phyloP scores from a whole-genome alignment of 108 stramenopile genomes.

The Phaeodactylum tricornutum region DNA sequence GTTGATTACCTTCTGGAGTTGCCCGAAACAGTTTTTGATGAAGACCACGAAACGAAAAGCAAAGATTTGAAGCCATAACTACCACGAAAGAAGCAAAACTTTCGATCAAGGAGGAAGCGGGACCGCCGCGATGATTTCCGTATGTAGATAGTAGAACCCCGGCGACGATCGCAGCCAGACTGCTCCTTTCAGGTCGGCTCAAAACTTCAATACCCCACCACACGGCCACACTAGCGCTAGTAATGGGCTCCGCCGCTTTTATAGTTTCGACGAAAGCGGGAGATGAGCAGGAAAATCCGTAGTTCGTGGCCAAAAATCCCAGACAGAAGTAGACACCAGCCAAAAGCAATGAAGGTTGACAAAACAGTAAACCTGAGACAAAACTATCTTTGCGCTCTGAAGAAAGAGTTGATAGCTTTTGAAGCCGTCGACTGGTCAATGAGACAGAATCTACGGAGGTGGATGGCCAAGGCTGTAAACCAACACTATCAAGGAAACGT shows the following conservation, averaged over 20 bases:
- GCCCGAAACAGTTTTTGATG: slow-evolving; percentile 73
- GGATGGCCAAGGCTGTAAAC: slow-evolving; percentile 14
- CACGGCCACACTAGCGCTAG: slow-evolving; percentile 54
- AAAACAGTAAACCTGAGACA: slow-evolving; percentile 1
- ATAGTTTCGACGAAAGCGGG: slow-evolving; percentile 79
- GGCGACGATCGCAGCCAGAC: slow-evolving; percentile 42
- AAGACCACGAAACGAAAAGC: slow-evolving; percentile 78
- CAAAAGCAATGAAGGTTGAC: slow-evolving; percentile 10
- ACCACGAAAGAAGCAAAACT: slow-evolving; percentile 29
- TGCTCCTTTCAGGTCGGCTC: slow-evolving; percentile 27
- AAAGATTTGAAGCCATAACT: slow-evolving; percentile 67
- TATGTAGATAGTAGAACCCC: slow-evolving; percentile 63
- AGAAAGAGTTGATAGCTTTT: neutral
- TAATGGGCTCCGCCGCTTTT: slow-evolving; percentile 81
- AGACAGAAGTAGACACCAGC: slow-evolving; percentile 49
- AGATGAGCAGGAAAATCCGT: slow-evolving; percentile 42
- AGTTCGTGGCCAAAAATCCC: slow-evolving; percentile 66
- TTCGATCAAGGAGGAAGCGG: neutral
- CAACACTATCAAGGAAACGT: slow-evolving; percentile 6
- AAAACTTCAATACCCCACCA: slow-evolving; percentile 56
- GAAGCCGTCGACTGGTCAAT: neutral
- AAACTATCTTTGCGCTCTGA: slow-evolving; percentile 2
- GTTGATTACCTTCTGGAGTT: slow-evolving; percentile 29
- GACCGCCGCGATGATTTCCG: slow-evolving; percentile 17
- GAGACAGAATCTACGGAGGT: slow-evolving; percentile 1